A percentile compares a stretch with the other conserved stretches of the same genome.
Evolutionary conservation across 176 grass and related monocot species (phyloP).

Genomic region (Paspalum notatum): DNA sequence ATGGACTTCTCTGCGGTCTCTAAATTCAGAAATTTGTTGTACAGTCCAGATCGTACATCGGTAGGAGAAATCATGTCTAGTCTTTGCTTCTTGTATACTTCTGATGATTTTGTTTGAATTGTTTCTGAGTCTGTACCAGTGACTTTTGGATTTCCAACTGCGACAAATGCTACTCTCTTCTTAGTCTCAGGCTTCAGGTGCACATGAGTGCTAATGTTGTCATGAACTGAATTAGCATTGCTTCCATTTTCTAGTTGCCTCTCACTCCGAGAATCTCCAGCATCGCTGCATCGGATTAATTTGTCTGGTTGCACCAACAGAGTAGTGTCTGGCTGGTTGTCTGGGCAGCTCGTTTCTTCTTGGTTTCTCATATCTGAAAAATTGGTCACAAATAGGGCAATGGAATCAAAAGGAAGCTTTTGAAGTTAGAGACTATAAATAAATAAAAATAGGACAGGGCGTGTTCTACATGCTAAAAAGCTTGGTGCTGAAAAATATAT

Average conservation of each 20-base stretch:
- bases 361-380: constrained; percentile 13
- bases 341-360: constrained; percentile 1
- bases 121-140: constrained; percentile 2
- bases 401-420: background rate
- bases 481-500: background rate
- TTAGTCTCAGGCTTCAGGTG: constrained; percentile 36
- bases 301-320: constrained; percentile 36
- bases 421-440: background rate
- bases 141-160: constrained; percentile 48
- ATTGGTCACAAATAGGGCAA: background rate
- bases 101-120: constrained; percentile 22
- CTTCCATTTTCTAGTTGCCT: constrained; percentile 23
- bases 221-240: background rate
- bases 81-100: constrained; percentile 53
- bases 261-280: background rate
- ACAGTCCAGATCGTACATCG: constrained; percentile 33
- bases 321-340: background rate
- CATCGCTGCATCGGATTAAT: constrained; percentile 8
- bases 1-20: constrained; percentile 19
- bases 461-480: constrained; percentile 1
- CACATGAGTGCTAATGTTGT: background rate
- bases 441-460: background rate
- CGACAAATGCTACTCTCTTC: constrained; percentile 62
- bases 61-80: constrained; percentile 24
- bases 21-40: constrained; percentile 31